Base-by-base conservation (phyloP, 2,329 filamentous ascomycete species). In the Rutstroemia sp. region DNA sequence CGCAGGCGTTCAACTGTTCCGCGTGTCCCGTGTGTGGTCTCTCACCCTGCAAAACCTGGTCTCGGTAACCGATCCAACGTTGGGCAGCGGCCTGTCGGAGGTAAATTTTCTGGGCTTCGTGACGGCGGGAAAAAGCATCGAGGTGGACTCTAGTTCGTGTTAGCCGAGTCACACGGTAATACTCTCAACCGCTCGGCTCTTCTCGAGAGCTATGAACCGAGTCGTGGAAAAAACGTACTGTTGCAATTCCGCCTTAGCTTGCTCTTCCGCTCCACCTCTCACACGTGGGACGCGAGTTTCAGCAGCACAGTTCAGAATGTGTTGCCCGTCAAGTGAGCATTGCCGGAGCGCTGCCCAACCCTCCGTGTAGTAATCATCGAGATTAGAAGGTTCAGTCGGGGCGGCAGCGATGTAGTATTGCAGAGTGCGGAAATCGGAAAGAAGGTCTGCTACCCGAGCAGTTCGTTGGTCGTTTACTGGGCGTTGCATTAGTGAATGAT, bases 61-160 rank as follows among this genome's bases (percentile, higher is more conserved):
- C 75, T 57, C 82, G 75, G 67, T 74, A 76, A 58, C 77, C 73
- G 57, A 84, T 68, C 82, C 83, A 86, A 63, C 76, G 72, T 68
- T 82, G 79, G 38, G 80, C 81, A 27, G 81, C 82, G 25, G 73
- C 73, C 67, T 86, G 83, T 37, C 82, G 76, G 57, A 82, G 73
- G 62, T 80, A 83, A 62, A 86, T 86, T 73, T 84, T 86, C 62
- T 83, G 82, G 27, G 73, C 81, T 64, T 84, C 80, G 68, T 86
- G 83, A 51, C 83, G 75, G 63, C 83, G 76, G 8, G 81, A 75
- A 63, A 77, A 82, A 21, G 81, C 80, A 63, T 86, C 83, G 42
- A 86, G 73, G 49, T 78, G 72, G 57, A 84, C 75, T 64, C 81
- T 83, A 41, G 49, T 45, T 37, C 16, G 3, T 12, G 42, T 39